phyloP scores from a whole-genome alignment of 2,329 filamentous ascomycete genomes.

The Acephala macrosclerotiorum region DNA sequence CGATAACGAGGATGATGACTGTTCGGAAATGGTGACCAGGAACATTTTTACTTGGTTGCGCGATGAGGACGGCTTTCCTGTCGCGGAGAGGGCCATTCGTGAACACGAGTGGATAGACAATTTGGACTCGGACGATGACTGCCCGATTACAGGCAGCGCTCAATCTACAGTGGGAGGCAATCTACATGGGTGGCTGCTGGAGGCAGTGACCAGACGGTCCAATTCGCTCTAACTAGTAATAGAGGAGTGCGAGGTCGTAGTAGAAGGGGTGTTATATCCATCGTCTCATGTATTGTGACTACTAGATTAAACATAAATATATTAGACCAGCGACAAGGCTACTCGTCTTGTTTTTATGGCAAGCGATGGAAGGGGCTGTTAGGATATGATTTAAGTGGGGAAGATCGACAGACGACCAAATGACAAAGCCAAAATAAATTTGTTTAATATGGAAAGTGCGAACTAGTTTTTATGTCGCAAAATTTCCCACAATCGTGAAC shows the following conservation, averaged over 20 bases:
- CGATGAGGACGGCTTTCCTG: slow-evolving; percentile 40
- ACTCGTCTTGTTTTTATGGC: no score
- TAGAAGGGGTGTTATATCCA: background rate
- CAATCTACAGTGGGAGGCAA: slow-evolving; percentile 29
- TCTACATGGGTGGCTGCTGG: slow-evolving; percentile 34
- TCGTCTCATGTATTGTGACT: background rate
- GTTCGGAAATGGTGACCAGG: slow-evolving; percentile 39
- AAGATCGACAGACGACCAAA: no score
- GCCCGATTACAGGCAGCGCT: slow-evolving; percentile 31
- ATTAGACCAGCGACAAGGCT: no score
- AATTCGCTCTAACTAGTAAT: slow-evolving; percentile 30
- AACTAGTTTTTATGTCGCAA: no score
- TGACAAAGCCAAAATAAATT: no score
- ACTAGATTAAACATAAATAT: no score
- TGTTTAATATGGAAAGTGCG: no score
- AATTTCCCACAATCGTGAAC: no score
- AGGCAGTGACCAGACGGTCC: slow-evolving; percentile 27
- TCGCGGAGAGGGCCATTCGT: slow-evolving; percentile 41
- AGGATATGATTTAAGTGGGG: no score
- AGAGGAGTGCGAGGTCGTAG: slow-evolving; percentile 15
- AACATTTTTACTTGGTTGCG: slow-evolving; percentile 44
- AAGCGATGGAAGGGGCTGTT: no score
- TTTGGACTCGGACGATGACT: slow-evolving; percentile 39
- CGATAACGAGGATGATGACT: slow-evolving; percentile 34
- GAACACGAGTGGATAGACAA: slow-evolving; percentile 44